phyloP scores from a whole-genome alignment of 108 stramenopile genomes.

The Parmales sp. region DNA sequence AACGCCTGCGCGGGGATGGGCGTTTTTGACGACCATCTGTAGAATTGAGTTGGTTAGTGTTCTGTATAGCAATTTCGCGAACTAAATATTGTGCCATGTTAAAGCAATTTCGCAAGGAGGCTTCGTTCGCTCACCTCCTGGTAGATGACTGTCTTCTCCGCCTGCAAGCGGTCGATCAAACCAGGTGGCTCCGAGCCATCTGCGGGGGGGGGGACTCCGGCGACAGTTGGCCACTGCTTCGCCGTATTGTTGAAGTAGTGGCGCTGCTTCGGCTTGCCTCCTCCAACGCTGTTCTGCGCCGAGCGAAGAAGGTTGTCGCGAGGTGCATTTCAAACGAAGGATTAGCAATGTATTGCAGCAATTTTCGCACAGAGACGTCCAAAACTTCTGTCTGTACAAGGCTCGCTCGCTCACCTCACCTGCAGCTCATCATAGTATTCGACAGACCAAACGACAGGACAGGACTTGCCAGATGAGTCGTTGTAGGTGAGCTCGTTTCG shows the following conservation, averaged over 20 bases:
- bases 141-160: slow-evolving; percentile 71
- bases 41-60: too few relatives aligned
- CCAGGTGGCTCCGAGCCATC: slow-evolving; percentile 43
- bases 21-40: slow-evolving; percentile 56
- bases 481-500: neutral
- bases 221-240: slow-evolving; percentile 34
- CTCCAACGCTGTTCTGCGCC: slow-evolving; percentile 79
- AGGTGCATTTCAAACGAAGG: too few relatives aligned
- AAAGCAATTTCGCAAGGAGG: too few relatives aligned
- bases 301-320: too few relatives aligned
- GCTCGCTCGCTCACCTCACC: neutral
- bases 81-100: too few relatives aligned
- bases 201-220: slow-evolving; percentile 41
- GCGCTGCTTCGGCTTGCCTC: slow-evolving; percentile 80
- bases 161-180: slow-evolving; percentile 67
- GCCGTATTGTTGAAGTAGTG: slow-evolving; percentile 62
- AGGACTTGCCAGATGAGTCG: too few relatives aligned
- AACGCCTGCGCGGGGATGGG: slow-evolving; percentile 58
- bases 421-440: slow-evolving; percentile 34
- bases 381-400: neutral
- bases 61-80: too few relatives aligned
- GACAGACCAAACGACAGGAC: slow-evolving; percentile 74
- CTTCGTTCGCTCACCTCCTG: slow-evolving; percentile 16
- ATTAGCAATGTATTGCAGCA: too few relatives aligned
- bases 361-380: too few relatives aligned